Base-by-base conservation (phyloP, 352 stramenopile genomes). In the Pythium monospermum region DNA sequence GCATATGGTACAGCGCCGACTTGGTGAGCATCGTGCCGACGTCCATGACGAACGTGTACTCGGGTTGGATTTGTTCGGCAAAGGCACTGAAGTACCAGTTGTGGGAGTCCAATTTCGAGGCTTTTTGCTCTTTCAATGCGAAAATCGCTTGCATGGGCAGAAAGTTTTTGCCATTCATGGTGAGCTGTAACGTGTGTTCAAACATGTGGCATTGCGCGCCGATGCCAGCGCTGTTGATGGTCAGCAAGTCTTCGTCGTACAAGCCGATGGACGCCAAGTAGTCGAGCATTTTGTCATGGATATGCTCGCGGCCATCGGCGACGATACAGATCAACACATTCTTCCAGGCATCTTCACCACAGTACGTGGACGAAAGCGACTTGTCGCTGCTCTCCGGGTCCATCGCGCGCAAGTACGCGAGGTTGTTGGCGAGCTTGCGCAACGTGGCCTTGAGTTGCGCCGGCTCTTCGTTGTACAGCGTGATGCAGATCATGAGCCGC, bases 31-130 rank as follows among this genome's bases (percentile, higher is more conserved):
- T 91, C 10, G 84, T 95, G 18, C 84, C 84, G 0, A 93, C 83
- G 45, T 95, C 84, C 71, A 93, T 85, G 22, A 95, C 59, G 2
- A 84, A 71, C 2, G 83, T 92, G 52, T 78, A 93, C 39, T 93
- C 80, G 0, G 84, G 84, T 28, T 88, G 76, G 23, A 95, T 70
- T 64, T 92, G 84, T 57, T 92, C 77, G 23, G 74, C 78, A 51
- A 93, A 85, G 3, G 82, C 76, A 32, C 82, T 78, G 45, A 93
- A 91, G 65, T 85, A 92, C 82, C 84, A 95, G 42, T 85, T 71
- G 57, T 95, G 84, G 39, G 82, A 93, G 53, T 92, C 80, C 1
- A 93, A 50, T 59, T 95, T 95, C 27, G 72, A 87, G 2, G 76
- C 73, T 18, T 92, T 92, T 18, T 69, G 66, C 60, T 93, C 82